Evolutionary conservation across 164 flowering plant species (phyloP).

Genomic region (Aristolochia fimbriata): DNA sequence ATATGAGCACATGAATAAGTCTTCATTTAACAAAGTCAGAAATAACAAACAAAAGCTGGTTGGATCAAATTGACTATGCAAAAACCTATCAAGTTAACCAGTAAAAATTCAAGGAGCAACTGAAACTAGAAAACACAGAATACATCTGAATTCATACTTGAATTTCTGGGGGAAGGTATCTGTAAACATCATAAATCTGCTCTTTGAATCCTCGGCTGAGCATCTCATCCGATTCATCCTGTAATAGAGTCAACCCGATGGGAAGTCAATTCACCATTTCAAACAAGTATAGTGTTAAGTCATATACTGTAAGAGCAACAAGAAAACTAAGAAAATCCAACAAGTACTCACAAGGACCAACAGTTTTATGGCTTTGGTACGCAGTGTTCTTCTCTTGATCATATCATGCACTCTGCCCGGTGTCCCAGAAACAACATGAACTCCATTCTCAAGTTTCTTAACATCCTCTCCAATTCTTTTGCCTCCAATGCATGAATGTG

Average conservation of each 20-base stretch:
- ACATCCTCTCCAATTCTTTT: conserved; percentile 91
- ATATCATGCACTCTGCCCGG: conserved; percentile 97
- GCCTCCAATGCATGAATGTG: conserved; percentile 88
- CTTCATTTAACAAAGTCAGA: too few relatives aligned
- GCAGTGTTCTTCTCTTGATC: conserved; percentile 87
- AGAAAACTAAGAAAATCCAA: neutral
- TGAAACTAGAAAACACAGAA: too few relatives aligned
- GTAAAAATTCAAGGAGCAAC: too few relatives aligned
- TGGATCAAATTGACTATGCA: too few relatives aligned
- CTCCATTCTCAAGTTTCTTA: conserved; percentile 77
- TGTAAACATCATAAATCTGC: conserved; percentile 94
- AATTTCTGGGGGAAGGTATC: conserved; percentile 97
- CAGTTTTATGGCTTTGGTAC: conserved; percentile 71
- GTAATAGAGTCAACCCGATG: conserved; percentile 3
- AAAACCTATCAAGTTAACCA: too few relatives aligned
- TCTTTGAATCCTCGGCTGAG: conserved; percentile 96
- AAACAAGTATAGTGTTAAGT: neutral
- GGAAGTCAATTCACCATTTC: neutral
- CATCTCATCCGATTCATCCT: conserved; percentile 99
- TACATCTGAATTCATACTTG: conserved; percentile 34
- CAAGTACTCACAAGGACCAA: conserved; percentile 58
- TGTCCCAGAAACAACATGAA: conserved; percentile 92
- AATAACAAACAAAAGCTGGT: too few relatives aligned
- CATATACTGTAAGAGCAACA: conserved; percentile 1
- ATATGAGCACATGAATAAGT: too few relatives aligned